Base-by-base conservation (phyloP, 768 basidiomycete genomes). In the Calocybe gangraenosa region DNA sequence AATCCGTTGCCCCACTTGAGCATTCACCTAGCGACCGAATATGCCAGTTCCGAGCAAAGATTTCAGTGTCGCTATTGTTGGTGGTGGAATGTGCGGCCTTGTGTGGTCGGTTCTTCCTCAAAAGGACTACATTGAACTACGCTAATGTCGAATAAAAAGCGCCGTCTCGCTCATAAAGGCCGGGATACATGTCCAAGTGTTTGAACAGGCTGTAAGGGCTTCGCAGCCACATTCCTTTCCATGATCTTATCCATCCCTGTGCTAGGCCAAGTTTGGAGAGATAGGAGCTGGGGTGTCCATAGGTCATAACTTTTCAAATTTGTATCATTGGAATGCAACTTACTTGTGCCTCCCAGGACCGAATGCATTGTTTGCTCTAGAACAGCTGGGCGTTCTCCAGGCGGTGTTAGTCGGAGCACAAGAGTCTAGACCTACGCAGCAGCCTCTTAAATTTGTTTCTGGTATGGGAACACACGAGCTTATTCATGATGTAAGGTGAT, bases 241-340 rank as follows among this genome's bases (percentile, higher is more conserved):
- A 45, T 52, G 14, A 15, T 31, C 17, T 6, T 14, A 7, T 35
- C 5, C 34, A 8, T 31, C 8, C 30, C 30, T 31, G 14, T 8
- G 14, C 1, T 53, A 79, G 76, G 53, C 67, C 13, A 64, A 66
- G 40, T 78, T 76, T 47, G 70, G 65, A 19, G 75, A 79, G 58
- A 65, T 78, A 32, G 78, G 79, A 8, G 76, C 77, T n/a, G 77
- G 76, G 9, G 70, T 81, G 34, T 73, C 68, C 14, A 48, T 81
- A 17, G 77, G 76, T 74, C 40, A 49, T 59, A 40, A 30, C n/a
- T 20, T 32, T 13, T 13, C 33, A n/a, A n/a, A n/a, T n/a, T n/a
- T n/a, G 36, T 17, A 14, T 8, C 20, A 35, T 22, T 14, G 3
- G 15, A 1, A n/a, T 40, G 9, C 18, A 4, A 3, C 25, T 44